phyloP scores from a whole-genome alignment of 1,284 basidiomycete species.

The Ustilago loliicola region DNA sequence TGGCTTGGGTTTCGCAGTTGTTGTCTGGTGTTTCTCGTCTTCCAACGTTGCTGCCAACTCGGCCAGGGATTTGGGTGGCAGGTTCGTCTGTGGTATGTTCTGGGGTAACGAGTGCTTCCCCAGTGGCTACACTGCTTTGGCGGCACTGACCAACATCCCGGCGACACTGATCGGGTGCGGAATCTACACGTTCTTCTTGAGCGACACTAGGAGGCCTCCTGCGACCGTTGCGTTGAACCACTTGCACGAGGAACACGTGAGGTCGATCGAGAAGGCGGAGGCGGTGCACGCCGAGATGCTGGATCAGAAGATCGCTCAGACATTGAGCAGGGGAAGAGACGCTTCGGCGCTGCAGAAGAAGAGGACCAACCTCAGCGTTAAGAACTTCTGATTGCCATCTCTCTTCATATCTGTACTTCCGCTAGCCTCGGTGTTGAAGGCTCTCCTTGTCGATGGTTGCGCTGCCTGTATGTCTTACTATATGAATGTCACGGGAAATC shows the following conservation, averaged over 20 bases:
- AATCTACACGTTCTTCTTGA: conserved; percentile 64
- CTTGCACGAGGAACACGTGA: conserved; percentile 48
- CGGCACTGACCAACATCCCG: conserved; percentile 61
- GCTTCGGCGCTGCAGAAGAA: conserved; percentile 45
- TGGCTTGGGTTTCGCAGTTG: conserved; percentile 55
- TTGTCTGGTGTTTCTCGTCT: conserved; percentile 59
- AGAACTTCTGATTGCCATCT: conserved; percentile 37
- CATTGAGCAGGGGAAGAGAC: conserved; percentile 55
- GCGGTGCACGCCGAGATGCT: conserved; percentile 56
- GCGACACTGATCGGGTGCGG: conserved; percentile 52
- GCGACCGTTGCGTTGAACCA: conserved; percentile 45
- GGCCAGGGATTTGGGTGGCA: conserved; percentile 55
- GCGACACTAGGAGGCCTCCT: conserved; percentile 56
- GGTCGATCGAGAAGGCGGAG: conserved; percentile 36
- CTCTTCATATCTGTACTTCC: background rate
- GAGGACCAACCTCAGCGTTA: conserved; percentile 49
- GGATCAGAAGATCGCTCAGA: conserved; percentile 53
- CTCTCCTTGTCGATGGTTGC: no score
- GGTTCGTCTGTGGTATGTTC: conserved; percentile 58
- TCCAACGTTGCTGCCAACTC: conserved; percentile 59
- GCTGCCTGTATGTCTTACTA: background rate
- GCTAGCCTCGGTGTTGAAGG: background rate
- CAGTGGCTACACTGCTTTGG: conserved; percentile 50
- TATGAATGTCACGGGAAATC: conserved; percentile 16
- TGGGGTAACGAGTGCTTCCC: conserved; percentile 61